Percentiles rank a stretch among this genome's conserved stretches.
Conservation (phyloP, 352 stramenopile genomes). For the Phytopythium cucurbitacearum region DNA sequence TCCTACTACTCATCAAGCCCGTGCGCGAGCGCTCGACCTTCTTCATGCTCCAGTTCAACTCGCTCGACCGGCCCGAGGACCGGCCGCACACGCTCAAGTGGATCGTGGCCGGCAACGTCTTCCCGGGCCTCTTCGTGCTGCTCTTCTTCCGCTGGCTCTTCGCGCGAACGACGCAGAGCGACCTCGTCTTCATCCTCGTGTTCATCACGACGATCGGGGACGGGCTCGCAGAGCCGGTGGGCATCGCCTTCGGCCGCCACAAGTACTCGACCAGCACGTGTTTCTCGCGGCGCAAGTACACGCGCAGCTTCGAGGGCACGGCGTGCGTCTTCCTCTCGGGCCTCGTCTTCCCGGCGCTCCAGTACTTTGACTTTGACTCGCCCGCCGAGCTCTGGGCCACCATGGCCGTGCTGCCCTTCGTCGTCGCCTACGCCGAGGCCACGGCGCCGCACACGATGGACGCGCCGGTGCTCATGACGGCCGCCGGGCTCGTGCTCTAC, state of each 20-base stretch:
- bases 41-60: slow-evolving; percentile 90
- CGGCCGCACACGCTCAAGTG: slow-evolving; percentile 83
- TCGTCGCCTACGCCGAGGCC: slow-evolving; percentile 82
- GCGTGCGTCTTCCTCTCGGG: slow-evolving; percentile 73
- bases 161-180: slow-evolving; percentile 62
- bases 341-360: slow-evolving; percentile 69
- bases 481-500: slow-evolving; percentile 68
- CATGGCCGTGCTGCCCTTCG: slow-evolving; percentile 74
- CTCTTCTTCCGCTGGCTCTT: slow-evolving; percentile 88
- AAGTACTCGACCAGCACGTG: slow-evolving; percentile 80
- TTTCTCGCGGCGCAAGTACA: slow-evolving; percentile 81
- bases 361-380: slow-evolving; percentile 76
- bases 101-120: slow-evolving; percentile 80
- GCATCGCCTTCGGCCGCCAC: slow-evolving; percentile 77
- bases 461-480: slow-evolving; percentile 81
- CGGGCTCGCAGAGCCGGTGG: slow-evolving; percentile 68
- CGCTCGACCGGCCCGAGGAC: slow-evolving; percentile 78
- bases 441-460: slow-evolving; percentile 84
- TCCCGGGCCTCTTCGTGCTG: slow-evolving; percentile 76
- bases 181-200: slow-evolving; percentile 78
- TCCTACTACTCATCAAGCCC: slow-evolving; percentile 83
- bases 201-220: slow-evolving; percentile 84
- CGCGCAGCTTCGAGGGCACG: slow-evolving; percentile 68
- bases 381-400: slow-evolving; percentile 70
- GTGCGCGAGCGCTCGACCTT: slow-evolving; percentile 74